Percentiles rank a stretch among this genome's conserved stretches.
Conservation (phyloP, 2,329 filamentous ascomycete genomes). For the Xylaria sp. region DNA sequence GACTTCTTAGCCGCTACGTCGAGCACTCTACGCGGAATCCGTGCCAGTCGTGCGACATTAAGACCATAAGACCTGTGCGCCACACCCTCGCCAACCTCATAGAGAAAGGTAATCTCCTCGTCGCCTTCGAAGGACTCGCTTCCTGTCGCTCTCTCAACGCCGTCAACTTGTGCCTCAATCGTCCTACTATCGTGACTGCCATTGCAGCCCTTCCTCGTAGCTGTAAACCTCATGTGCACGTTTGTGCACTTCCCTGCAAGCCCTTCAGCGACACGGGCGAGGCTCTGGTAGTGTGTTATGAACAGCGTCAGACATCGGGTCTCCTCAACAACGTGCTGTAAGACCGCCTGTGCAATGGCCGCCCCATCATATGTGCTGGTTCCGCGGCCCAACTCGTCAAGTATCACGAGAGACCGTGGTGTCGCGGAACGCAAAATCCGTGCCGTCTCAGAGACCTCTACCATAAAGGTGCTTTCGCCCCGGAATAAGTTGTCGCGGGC, state of each 20-base stretch:
- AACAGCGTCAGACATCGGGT: conserved; percentile 85
- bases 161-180: conserved; percentile 35
- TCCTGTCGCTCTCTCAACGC: conserved; percentile 46
- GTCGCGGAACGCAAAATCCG: conserved; percentile 92
- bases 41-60: conserved; percentile 89
- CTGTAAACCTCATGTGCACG: conserved; percentile 91
- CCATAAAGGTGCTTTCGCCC: conserved; percentile 97
- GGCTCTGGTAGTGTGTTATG: conserved; percentile 96
- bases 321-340: conserved; percentile 82
- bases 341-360: conserved; percentile 91
- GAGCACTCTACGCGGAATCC: conserved; percentile 79
- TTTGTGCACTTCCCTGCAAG: conserved; percentile 77
- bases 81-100: conserved; percentile 89
- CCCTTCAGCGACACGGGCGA: conserved; percentile 75
- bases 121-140: conserved; percentile 58
- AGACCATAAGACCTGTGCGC: conserved; percentile 94
- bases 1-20: conserved; percentile 85
- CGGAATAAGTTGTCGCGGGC: conserved; percentile 96
- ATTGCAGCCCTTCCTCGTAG: conserved; percentile 43
- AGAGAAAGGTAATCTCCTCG: conserved; percentile 91
- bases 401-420: conserved; percentile 83
- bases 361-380: conserved; percentile 96
- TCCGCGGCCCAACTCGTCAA: conserved; percentile 93
- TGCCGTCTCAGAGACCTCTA: conserved; percentile 92
- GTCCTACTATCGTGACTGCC: background rate